phyloP scores from a whole-genome alignment of 2,329 filamentous ascomycete genomes.

The Coniochaeta hoffmannii region DNA sequence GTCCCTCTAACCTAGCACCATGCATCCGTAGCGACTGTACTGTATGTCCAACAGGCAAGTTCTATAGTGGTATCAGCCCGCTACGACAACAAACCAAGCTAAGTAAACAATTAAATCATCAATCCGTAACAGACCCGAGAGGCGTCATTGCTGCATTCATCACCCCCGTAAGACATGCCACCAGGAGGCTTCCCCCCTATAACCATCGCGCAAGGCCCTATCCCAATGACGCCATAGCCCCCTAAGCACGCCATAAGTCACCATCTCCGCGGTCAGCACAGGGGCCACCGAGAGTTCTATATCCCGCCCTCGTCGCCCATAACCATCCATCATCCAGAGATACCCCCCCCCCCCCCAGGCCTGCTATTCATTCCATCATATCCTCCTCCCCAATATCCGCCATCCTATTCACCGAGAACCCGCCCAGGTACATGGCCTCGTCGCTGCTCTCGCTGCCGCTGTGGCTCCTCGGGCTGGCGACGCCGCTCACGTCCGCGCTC shows the following conservation, averaged over 20 bases:
- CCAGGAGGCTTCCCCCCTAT: background rate
- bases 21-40: background rate
- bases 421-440: conserved; percentile 45
- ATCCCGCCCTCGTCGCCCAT: background rate
- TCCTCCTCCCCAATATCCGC: conserved; percentile 12
- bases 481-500: conserved; percentile 40
- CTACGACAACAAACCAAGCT: background rate
- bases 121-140: background rate
- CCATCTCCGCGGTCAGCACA: background rate
- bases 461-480: conserved; percentile 42
- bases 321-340: no score
- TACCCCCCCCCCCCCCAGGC: no score
- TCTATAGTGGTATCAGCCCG: conserved; percentile 1
- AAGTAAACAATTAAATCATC: background rate
- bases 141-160: background rate
- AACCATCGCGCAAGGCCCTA: conserved; percentile 1
- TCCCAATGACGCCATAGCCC: conserved; percentile 1
- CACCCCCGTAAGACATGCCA: background rate
- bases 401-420: background rate
- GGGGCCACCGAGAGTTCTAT: background rate
- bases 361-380: background rate
- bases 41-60: background rate
- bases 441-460: conserved; percentile 43
- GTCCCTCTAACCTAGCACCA: background rate
- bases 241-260: conserved; percentile 2